Evolutionary conservation across 441 rosid species (phyloP), one percentile per base, ranked within the genome.

Genomic region (Erysimum pusillum): DNA sequence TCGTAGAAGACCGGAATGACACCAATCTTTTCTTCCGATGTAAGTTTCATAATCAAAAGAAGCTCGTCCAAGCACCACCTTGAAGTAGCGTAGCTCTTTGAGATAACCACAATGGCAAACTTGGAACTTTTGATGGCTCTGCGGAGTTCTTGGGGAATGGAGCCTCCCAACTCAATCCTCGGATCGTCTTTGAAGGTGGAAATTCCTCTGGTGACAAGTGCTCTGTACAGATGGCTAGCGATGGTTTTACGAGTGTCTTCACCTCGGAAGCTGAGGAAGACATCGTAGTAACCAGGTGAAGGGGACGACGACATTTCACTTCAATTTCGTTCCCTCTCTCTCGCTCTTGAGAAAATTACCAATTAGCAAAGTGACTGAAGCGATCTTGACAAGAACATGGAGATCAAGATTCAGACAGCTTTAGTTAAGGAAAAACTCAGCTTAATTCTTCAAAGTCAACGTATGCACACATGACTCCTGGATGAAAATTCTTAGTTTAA

Each of bases 181-280:
- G 0, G 1, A 2, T 61, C 38, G 53, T 76, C 79, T 76, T 31
- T 48, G 74, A 76, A 76, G 1, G 74, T 67, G 0, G 0, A 0
- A 3, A 75, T 75, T 6, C 68, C 62, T 3, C 3, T 20, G 12
- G 2, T 7, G 0, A 7, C 9, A 8, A 75, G 60, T 5, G 31
- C 68, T 46, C 0, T 3, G 60, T 66, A 4, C 62, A 75, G 18
- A 75, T 75, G 63, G 42, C 67, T 60, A 4, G n/a, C 42, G 14
- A 75, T 0, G 28, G 65, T 48, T 59, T 18, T 59, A 1, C 79
- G 79, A 2, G 73, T 58, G 67, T 75, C 79, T 49, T 7, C 15
- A 0, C 79, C 79, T 17, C 74, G 49, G 79, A 75, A 75, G 28
- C 69, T 75, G 11, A 75, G 31, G 52, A 75, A 75, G 35, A 75